These are phyloP conservation scores for Silene vulgaris DNA, from an alignment of 179 eudicot genomes.

Conservation along the genomic window DNA sequence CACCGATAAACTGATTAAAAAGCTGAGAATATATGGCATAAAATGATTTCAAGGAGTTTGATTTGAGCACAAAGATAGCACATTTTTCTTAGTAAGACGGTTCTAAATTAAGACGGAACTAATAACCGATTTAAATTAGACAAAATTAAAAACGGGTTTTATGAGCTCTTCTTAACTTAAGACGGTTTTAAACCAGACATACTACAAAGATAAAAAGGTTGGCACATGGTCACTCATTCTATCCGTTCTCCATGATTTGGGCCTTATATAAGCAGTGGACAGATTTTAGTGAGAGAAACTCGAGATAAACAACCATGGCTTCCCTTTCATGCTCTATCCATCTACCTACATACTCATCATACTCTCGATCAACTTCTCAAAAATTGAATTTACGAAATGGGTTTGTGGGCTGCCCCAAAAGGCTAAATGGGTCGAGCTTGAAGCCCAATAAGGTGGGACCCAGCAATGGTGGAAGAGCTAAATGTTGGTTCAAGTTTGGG, in stretches of 20 bases:
- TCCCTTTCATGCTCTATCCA: conserved; percentile 30
- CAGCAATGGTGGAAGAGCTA: conserved; percentile 34
- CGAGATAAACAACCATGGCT: conserved; percentile 26
- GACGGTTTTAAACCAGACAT: too few species aligned
- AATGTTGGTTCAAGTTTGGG: conserved; percentile 83
- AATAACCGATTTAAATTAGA: too few species aligned
- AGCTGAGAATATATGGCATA: too few species aligned
- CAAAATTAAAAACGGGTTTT: too few species aligned
- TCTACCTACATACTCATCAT: conserved; percentile 19
- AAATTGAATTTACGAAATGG: conserved; percentile 27
- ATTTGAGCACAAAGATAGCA: too few species aligned
- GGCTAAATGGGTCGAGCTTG: conserved; percentile 18
- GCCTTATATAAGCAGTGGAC: conserved; percentile 23
- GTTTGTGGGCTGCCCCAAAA: conserved; percentile 30
- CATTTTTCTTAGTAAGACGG: too few species aligned
- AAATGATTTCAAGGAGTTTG: too few species aligned
- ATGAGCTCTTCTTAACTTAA: too few species aligned
- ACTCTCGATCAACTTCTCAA: conserved; percentile 15
- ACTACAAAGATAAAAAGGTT: too few species aligned
- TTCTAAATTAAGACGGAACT: too few species aligned
- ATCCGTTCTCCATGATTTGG: not conserved
- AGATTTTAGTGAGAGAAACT: conserved; percentile 27
- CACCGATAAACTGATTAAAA: too few species aligned
- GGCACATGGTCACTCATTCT: not conserved
- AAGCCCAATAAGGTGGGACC: conserved; percentile 25